Conservation (phyloP, 2,329 filamentous ascomycete genomes). For the Diaporthe sp. region DNA sequence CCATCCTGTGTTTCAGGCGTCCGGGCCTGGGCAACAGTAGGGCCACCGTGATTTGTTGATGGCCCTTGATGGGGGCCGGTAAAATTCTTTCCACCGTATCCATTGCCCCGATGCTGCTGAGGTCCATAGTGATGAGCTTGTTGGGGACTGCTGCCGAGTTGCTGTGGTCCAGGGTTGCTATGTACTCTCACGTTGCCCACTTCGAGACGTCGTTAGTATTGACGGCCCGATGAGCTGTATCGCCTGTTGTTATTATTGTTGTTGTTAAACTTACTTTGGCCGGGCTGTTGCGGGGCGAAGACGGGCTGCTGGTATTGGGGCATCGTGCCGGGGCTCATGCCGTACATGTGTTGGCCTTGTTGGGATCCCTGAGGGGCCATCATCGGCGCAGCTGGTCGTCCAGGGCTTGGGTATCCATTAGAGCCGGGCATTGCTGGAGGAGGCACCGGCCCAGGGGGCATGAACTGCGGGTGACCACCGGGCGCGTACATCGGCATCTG, state of each 20-base stretch:
- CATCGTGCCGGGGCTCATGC: conserved; percentile 78
- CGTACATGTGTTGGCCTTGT: conserved; percentile 85
- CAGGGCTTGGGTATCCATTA: conserved; percentile 90
- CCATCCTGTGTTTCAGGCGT: conserved; percentile 59
- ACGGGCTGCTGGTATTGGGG: conserved; percentile 80
- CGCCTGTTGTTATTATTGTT: conserved; percentile 41
- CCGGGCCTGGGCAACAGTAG: conserved; percentile 52
- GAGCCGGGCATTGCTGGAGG: conserved; percentile 74
- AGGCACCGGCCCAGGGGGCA: conserved; percentile 67
- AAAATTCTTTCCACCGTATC: conserved; percentile 65
- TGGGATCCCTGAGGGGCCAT: conserved; percentile 97
- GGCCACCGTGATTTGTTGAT: conserved; percentile 53
- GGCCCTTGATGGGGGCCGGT: conserved; percentile 57
- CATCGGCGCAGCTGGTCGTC: conserved; percentile 83
- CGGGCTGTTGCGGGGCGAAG: conserved; percentile 78
- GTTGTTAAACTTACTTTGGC: conserved; percentile 75
- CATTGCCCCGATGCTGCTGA: conserved; percentile 70
- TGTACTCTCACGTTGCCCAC: conserved; percentile 74
- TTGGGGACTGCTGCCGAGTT: conserved; percentile 76
- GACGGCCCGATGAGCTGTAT: conserved; percentile 43
- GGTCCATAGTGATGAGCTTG: conserved; percentile 74
- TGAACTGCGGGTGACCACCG: conserved; percentile 74
- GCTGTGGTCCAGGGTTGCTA: conserved; percentile 70
- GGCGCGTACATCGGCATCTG: conserved; percentile 86
- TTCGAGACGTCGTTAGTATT: conserved; percentile 59